Percentiles rank a stretch among this genome's conserved stretches.
Evolutionary conservation across 352 stramenopile species (phyloP).

Genomic region (Phytophthora tubulina): DNA sequence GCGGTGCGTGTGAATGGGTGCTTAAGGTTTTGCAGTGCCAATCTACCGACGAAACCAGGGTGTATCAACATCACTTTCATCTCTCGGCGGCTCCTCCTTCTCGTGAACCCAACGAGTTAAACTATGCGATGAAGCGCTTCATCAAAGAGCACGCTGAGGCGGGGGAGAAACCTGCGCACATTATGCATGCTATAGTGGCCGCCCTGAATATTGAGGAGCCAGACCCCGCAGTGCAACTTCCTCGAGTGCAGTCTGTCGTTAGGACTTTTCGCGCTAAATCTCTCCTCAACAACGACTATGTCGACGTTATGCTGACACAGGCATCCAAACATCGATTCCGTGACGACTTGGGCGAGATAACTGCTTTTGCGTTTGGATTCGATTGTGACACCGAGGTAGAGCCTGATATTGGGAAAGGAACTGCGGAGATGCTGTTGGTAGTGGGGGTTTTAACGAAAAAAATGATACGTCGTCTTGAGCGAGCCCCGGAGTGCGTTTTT

Average conservation of each 20-base stretch:
- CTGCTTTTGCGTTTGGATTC: neutral
- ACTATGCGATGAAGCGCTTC: neutral
- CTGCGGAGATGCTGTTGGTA: neutral
- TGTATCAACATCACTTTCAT: neutral
- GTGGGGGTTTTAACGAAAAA: conserved; percentile 1
- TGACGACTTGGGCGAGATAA: neutral
- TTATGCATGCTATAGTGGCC: neutral
- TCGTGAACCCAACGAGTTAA: neutral
- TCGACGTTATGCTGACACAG: neutral
- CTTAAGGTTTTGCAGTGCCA: neutral
- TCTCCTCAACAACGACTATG: conserved; percentile 1
- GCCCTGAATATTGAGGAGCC: neutral
- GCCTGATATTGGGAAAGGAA: too few species aligned
- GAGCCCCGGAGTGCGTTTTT: neutral
- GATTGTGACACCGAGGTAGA: neutral
- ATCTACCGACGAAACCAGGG: neutral
- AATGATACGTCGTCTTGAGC: neutral
- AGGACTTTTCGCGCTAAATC: too few species aligned
- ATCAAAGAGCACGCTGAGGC: neutral
- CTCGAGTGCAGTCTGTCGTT: neutral
- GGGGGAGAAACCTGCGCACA: neutral
- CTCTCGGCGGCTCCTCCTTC: neutral
- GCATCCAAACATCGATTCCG: neutral
- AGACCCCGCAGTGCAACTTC: neutral
- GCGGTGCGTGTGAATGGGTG: neutral